Evolutionary conservation across 2,329 filamentous ascomycete genomes (phyloP), one percentile per base, ranked within the genome.

Genomic region (Dactylellina haptotyla): DNA sequence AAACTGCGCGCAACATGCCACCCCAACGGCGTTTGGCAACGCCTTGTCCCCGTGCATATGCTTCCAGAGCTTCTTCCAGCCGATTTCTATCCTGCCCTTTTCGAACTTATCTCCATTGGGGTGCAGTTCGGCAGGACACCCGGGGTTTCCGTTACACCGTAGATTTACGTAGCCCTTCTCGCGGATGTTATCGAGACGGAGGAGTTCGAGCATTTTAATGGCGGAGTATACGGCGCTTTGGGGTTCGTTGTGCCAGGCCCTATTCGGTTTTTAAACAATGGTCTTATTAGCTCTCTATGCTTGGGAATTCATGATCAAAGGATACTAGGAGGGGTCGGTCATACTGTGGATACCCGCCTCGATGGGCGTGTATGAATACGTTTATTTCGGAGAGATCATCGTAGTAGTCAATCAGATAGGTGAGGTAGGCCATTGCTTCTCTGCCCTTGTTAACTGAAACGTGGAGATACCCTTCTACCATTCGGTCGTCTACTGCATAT

Each of bases 1-100:
- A 74, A 90, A 90, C 79, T 90, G 88, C 16, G 87, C 86, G 79
- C 87, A 89, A 78, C 87, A 89, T n/a, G 86, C 83, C 3, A 85
- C 84, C 1, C 83, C 86, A 6, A 89, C 82, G 9, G 83, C 77
- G 0, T 81, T 23, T 1, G 69, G 69, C 25, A 53, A 66, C 3
- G 16, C 9, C 3, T 37, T 48, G 9, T 73, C 66, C 20, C 61
- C 61, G 39, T 73, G 51, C n/a, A 62, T 14, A 34, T 66, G 54
- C 6, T 20, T 30, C 69, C 69, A 73, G 18, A 73, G 28, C 9
- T 66, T 62, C 30, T 51, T 50, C 50, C 61, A 73, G 3, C 46
- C 61, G 34, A 28, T 23, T 30, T 66, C 61, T 4, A 73, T 62
- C 2, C 45, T 45, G 0, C 82, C 82, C 70, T 84, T 85, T 14